Evolutionary conservation across 2,329 filamentous ascomycete species (phyloP), one percentile per base, ranked within the genome.

Genomic region (Fusarium azukiicola): DNA sequence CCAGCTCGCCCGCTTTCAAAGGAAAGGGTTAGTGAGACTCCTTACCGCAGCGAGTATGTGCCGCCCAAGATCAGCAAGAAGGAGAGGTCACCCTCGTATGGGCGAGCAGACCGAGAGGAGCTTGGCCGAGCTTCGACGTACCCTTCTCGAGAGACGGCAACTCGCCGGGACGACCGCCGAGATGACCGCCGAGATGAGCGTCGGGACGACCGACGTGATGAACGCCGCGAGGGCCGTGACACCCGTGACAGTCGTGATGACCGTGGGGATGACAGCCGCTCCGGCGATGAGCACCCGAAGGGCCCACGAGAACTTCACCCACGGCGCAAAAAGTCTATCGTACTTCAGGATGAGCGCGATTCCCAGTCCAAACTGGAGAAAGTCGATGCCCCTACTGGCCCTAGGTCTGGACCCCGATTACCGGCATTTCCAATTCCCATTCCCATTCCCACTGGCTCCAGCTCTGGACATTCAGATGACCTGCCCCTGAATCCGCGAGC

Each of bases 231-330:
- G 13, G 54, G 36, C 8, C 73, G 73, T 23, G 75, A 77, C 42
- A 61, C 83, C 7, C 82, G 84, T 40, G 54, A 61, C 54, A 40
- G 54, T 58, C 54, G 32, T 19, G 85, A 86, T n/a, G 86, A 86
- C 11, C 78, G 78, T 32, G 78, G 68, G 7, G 78, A 80, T 6
- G 81, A 83, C 32, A 88, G 83, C 23, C 86, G 86, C 46, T 89
- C 88, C 5, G 87, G 86, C 38, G 88, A 89, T 27, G 89, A 90
- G 14, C 81, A 85, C 44, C 75, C 84, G 16, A 87, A 83, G 71
- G 81, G 80, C 5, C 78, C 83, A 27, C 77, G 84, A 71, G 64
- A 84, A 71, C 68, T 84, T 49, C 80, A 81, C 12, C 80, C 81
- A 47, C 84, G 84, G n/a, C 83, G 84, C 11, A 84, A 85, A 42